Evolutionary conservation across 192 early-diverging fungal genomes (phyloP).

Genomic region (Coemansia sp.): DNA sequence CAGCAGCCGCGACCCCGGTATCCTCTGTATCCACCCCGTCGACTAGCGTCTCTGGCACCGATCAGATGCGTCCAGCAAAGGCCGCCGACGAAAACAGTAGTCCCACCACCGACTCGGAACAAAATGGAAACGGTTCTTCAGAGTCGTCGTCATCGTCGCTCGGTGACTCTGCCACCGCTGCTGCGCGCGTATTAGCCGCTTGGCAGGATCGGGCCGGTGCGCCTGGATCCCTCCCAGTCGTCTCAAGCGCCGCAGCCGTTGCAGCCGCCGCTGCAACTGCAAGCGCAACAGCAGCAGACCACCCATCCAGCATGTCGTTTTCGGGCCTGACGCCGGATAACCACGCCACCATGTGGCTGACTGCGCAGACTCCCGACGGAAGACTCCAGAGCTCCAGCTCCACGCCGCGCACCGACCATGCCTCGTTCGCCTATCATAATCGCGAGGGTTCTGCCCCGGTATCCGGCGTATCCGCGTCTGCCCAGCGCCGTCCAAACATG

Average conservation of each 20-base stretch:
- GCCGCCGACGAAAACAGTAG: conserved; percentile 31
- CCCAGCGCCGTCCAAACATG: conserved; percentile 42
- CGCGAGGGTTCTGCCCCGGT: conserved; percentile 43
- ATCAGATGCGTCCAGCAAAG: conserved; percentile 38
- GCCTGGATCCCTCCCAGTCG: background rate
- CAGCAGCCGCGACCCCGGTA: conserved; percentile 6
- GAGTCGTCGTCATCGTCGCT: conserved; percentile 41
- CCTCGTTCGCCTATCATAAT: conserved; percentile 13
- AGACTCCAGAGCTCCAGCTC: conserved; percentile 34
- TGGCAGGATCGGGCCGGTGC: conserved; percentile 49
- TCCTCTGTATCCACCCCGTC: conserved; percentile 17
- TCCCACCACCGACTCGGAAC: conserved; percentile 39
- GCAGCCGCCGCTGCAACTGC: conserved; percentile 12
- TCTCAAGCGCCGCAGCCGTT: background rate
- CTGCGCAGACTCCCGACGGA: conserved; percentile 6
- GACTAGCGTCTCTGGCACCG: conserved; percentile 5
- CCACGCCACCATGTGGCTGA: conserved; percentile 1
- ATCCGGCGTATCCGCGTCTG: conserved; percentile 9
- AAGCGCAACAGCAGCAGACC: conserved; percentile 8
- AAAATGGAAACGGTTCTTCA: conserved; percentile 26
- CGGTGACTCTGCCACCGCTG: conserved; percentile 48
- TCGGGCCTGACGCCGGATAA: background rate
- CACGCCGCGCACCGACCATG: conserved; percentile 22
- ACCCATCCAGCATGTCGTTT: conserved; percentile 11
- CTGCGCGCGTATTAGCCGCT: conserved; percentile 51